Percentiles rank a stretch among this genome's conserved stretches.
phyloP scores from a whole-genome alignment of 805 yeast species.

The Starmerella floricola region DNA sequence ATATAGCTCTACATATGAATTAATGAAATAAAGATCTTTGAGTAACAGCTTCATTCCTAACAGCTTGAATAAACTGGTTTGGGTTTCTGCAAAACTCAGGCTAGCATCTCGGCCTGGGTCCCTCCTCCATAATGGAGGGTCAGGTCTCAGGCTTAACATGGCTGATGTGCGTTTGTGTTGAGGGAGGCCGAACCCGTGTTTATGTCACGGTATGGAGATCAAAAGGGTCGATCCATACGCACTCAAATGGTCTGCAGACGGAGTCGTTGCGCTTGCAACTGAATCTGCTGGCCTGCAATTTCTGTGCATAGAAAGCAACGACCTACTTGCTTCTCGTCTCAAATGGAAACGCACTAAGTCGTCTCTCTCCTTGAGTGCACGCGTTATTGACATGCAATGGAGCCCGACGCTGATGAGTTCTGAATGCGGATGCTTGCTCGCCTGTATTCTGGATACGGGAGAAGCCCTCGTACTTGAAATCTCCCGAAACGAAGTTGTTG shows the following conservation, averaged over 20 bases:
- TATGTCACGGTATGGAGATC: slow-evolving; percentile 15
- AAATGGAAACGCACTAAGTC: slow-evolving; percentile 7
- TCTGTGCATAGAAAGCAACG: slow-evolving; percentile 5
- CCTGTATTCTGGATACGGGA: slow-evolving; percentile 10
- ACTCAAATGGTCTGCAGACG: slow-evolving; percentile 15
- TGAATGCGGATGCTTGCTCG: slow-evolving; percentile 4
- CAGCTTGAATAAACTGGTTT: too few species aligned
- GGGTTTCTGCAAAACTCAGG: too few species aligned
- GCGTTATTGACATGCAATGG: slow-evolving; percentile 12
- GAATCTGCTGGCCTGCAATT: slow-evolving; percentile 10
- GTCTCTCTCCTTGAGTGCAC: not conserved
- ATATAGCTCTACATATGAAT: too few species aligned
- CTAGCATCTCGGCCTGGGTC: too few species aligned
- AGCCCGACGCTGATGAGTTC: slow-evolving; percentile 6
- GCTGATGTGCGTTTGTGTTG: too few species aligned
- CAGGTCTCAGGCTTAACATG: too few species aligned
- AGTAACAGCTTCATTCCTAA: too few species aligned
- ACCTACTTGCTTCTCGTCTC: slow-evolving; percentile 1
- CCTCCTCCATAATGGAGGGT: too few species aligned
- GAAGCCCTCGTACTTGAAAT: slow-evolving; percentile 4
- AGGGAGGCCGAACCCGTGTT: too few species aligned
- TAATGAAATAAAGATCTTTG: too few species aligned
- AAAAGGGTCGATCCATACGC: slow-evolving; percentile 16
- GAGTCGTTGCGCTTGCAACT: slow-evolving; percentile 14
- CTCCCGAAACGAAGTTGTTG: not conserved